Evolutionary conservation across 805 yeast species (phyloP).

Genomic region (Candida suzukii): DNA sequence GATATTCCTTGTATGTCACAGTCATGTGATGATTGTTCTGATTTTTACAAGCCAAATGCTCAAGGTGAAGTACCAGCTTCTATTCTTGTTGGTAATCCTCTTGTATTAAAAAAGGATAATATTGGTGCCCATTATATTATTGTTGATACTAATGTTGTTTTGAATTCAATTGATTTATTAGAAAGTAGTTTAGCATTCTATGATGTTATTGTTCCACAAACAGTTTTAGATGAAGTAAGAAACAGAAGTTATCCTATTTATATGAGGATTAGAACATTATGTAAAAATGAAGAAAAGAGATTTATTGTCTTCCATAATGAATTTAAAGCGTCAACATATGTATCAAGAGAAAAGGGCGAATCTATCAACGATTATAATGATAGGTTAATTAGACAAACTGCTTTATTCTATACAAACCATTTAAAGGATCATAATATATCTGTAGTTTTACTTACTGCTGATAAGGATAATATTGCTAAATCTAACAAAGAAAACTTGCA

Average conservation of each 20-base stretch:
- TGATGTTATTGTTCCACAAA: slow-evolving; percentile 93
- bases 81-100: slow-evolving; percentile 59
- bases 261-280: slow-evolving; percentile 70
- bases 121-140: slow-evolving; percentile 76
- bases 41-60: slow-evolving; percentile 52
- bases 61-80: slow-evolving; percentile 60
- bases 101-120: slow-evolving; percentile 28
- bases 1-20: slow-evolving; percentile 89
- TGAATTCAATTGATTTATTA: slow-evolving; percentile 83
- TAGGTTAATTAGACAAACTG: slow-evolving; percentile 74
- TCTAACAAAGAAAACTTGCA: slow-evolving; percentile 48
- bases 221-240: slow-evolving; percentile 88
- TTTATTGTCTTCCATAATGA: slow-evolving; percentile 92
- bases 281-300: slow-evolving; percentile 71
- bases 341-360: slow-evolving; percentile 58
- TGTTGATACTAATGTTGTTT: slow-evolving; percentile 80
- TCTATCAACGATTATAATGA: slow-evolving; percentile 86
- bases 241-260: slow-evolving; percentile 85
- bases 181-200: slow-evolving; percentile 72
- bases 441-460: slow-evolving; percentile 68
- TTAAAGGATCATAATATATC: slow-evolving; percentile 37
- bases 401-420: slow-evolving; percentile 68
- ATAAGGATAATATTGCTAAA: slow-evolving; percentile 52
- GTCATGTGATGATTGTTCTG: slow-evolving; percentile 57
- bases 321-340: slow-evolving; percentile 65